phyloP scores from a whole-genome alignment of 352 stramenopile species.

The Pythium brassicae region DNA sequence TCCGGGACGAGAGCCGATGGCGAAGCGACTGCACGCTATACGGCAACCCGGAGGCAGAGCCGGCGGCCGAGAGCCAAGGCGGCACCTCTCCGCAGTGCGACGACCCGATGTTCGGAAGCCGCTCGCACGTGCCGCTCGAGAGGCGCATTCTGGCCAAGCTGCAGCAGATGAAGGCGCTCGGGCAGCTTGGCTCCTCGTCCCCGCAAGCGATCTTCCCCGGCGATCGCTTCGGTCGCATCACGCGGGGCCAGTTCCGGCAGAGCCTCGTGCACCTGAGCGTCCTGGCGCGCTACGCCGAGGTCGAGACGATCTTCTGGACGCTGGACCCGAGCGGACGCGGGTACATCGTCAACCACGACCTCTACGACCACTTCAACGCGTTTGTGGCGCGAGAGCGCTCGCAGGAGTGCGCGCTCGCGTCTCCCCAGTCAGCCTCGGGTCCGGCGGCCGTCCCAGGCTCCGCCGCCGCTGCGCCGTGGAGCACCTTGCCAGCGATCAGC shows the following conservation, averaged over 20 bases:
- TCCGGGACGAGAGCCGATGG: conserved; percentile 60
- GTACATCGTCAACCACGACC: conserved; percentile 49
- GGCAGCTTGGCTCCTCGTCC: conserved; percentile 43
- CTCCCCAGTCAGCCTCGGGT: not conserved
- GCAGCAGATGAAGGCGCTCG: conserved; percentile 58
- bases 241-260: conserved; percentile 64
- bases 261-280: conserved; percentile 65
- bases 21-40: conserved; percentile 38
- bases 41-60: conserved; percentile 11
- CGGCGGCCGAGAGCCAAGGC: conserved; percentile 2
- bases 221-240: conserved; percentile 68
- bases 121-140: conserved; percentile 33
- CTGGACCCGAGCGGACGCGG: conserved; percentile 59
- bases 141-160: conserved; percentile 52
- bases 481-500: conserved; percentile 25
- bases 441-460: not conserved
- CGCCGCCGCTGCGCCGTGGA: conserved; percentile 7
- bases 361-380: conserved; percentile 61
- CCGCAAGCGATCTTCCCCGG: conserved; percentile 61
- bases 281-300: conserved; percentile 56
- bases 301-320: conserved; percentile 73
- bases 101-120: conserved; percentile 28
- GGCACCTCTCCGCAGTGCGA: conserved; percentile 19
- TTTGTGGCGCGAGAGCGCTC: conserved; percentile 11
- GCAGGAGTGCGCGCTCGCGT: not conserved